These are phyloP conservation scores for Penicillium robsamsonii DNA, from an alignment of 495 filamentous ascomycete genomes.

Conservation along the genomic window DNA sequence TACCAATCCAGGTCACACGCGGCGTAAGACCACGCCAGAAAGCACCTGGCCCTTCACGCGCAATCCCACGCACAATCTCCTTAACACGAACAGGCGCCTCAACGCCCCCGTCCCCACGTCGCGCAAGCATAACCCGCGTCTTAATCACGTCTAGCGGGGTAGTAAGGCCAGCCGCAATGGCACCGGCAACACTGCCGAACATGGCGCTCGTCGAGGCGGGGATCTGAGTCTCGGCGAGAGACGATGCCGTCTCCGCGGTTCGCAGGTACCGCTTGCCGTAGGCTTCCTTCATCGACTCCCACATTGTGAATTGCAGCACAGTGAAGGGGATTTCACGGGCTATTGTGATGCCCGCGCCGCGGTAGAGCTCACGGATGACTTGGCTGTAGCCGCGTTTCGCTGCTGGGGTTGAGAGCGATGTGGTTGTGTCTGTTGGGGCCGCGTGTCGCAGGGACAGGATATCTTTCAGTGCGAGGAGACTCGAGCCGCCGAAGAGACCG, in stretches of 20 bases:
- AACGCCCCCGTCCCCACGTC: constrained; percentile 34
- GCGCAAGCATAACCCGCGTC: constrained; percentile 89
- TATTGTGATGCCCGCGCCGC: constrained; percentile 87
- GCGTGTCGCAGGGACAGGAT: constrained; percentile 59
- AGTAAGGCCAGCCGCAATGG: constrained; percentile 81
- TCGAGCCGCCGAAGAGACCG: constrained; percentile 58
- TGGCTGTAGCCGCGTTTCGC: constrained; percentile 45
- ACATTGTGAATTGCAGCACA: constrained; percentile 93
- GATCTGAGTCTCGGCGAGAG: constrained; percentile 39
- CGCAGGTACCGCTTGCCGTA: constrained; percentile 40
- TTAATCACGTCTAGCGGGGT: constrained; percentile 96
- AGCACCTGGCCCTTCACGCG: constrained; percentile 68
- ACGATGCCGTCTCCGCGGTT: constrained; percentile 7
- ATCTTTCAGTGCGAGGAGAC: constrained; percentile 55
- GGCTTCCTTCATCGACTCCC: constrained; percentile 82
- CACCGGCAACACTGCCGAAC: constrained; percentile 81
- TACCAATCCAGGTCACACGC: constrained; percentile 88
- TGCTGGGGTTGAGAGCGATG: constrained; percentile 22
- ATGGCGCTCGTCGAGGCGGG: constrained; percentile 77
- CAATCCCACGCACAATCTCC: constrained; percentile 62
- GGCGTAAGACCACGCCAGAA: constrained; percentile 91
- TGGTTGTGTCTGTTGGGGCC: constrained; percentile 1
- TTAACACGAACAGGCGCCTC: constrained; percentile 52
- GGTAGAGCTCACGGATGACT: constrained; percentile 81
- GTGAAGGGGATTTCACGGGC: constrained; percentile 97